A percentile compares a stretch with the other conserved stretches of the same genome.
Conservation (phyloP, 345 rosid genomes). For the Gossypium ekmanianum region DNA sequence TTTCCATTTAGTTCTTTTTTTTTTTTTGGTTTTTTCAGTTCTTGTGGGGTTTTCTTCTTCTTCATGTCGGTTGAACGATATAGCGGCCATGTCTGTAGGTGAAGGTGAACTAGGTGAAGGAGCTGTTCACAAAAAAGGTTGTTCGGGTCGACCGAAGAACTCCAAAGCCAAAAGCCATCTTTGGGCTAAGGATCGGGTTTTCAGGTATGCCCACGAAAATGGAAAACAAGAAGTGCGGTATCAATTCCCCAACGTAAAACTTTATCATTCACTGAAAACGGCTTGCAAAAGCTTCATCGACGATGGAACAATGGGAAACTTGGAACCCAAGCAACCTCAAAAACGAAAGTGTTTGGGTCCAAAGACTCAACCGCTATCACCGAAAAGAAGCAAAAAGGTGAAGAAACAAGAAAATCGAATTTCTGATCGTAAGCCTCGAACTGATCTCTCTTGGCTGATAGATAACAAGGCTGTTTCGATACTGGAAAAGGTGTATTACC, state of each 20-base stretch:
- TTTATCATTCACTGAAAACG: slow-evolving; percentile 11
- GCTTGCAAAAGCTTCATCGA: slow-evolving; percentile 20
- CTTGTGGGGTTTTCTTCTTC: not conserved
- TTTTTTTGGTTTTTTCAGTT: not conserved
- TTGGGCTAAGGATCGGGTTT: slow-evolving; percentile 12
- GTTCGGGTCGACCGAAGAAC: not conserved
- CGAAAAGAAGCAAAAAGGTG: not conserved
- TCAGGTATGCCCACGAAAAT: not conserved
- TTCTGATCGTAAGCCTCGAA: slow-evolving; percentile 15
- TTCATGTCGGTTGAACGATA: not conserved
- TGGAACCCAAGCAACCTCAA: not conserved
- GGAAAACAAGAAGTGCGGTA: not conserved
- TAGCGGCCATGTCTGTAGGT: not conserved
- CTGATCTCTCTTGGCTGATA: slow-evolving; percentile 38
- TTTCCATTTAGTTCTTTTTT: too few relatives aligned
- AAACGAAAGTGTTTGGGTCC: not conserved
- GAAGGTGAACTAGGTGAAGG: not conserved
- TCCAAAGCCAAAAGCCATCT: slow-evolving; percentile 22
- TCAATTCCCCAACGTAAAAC: slow-evolving; percentile 10
- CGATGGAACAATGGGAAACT: not conserved
- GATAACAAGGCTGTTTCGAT: slow-evolving; percentile 30
- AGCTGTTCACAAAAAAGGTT: not conserved
- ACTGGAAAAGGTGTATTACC: slow-evolving; percentile 33
- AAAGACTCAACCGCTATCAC: not conserved
- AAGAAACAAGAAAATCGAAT: not conserved